Evolutionary conservation across 495 filamentous ascomycete genomes (phyloP).

Genomic region (Xylona heveae): DNA sequence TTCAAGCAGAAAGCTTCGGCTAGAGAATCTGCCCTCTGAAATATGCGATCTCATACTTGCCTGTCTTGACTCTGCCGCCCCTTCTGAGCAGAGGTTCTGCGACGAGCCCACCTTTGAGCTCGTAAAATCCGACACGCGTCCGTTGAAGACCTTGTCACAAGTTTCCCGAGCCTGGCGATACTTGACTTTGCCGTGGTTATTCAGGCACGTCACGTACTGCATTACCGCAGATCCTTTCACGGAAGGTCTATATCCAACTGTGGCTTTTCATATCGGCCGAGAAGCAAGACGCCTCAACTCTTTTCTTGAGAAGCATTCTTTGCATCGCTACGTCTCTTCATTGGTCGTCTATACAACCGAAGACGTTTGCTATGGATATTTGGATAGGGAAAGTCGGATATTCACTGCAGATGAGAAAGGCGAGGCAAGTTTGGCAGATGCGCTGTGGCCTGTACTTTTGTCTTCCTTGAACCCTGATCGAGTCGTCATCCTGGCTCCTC

Average conservation of each 20-base stretch:
- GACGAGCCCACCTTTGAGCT: too few species aligned
- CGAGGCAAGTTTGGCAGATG: background rate
- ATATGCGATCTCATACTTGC: background rate
- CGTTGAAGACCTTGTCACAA: background rate
- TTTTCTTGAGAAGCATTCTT: background rate
- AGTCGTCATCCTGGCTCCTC: conserved; percentile 18
- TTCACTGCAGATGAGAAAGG: too few species aligned
- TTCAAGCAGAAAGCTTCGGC: too few species aligned
- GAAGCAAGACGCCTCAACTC: background rate
- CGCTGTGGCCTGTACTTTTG: background rate
- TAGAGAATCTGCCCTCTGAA: background rate
- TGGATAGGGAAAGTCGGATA: too few species aligned
- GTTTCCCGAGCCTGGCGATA: background rate
- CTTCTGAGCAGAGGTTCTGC: too few species aligned
- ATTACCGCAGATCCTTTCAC: background rate
- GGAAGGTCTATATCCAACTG: too few species aligned
- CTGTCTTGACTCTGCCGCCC: background rate
- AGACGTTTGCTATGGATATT: too few species aligned
- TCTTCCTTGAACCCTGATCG: conserved; percentile 14
- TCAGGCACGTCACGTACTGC: background rate
- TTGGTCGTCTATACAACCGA: background rate
- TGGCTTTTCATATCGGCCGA: too few species aligned
- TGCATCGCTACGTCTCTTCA: background rate
- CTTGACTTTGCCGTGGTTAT: background rate
- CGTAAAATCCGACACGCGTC: too few species aligned